Percentiles rank a stretch among this genome's conserved stretches.
phyloP scores from a whole-genome alignment of 2,329 filamentous ascomycete species.

The Clarireedia paspali region DNA sequence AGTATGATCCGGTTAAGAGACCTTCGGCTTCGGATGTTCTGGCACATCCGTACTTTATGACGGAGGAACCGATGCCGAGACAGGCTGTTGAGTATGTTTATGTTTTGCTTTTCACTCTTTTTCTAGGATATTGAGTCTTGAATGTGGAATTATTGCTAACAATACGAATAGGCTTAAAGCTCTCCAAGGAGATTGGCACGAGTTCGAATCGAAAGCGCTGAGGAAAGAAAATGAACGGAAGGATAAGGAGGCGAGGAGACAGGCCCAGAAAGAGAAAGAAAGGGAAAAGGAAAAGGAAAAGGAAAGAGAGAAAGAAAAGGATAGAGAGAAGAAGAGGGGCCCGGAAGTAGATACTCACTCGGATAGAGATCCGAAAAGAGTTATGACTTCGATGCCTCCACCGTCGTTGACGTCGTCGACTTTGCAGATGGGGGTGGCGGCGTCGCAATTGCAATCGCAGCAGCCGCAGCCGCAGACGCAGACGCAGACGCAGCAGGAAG shows the following conservation, averaged over 20 bases:
- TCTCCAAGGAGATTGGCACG: constrained; percentile 93
- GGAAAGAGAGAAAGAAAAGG: constrained; percentile 24
- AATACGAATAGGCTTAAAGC: constrained; percentile 49
- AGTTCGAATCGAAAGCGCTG: constrained; percentile 93
- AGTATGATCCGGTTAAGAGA: constrained; percentile 76
- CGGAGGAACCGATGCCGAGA: constrained; percentile 67
- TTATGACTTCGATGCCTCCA: constrained; percentile 15
- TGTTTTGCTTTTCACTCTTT: neutral
- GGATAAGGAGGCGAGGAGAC: constrained; percentile 35
- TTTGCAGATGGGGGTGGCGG: neutral
- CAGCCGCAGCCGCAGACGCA: too few species aligned
- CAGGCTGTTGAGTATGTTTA: constrained; percentile 72
- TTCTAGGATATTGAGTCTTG: too few species aligned
- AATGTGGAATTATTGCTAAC: constrained; percentile 19
- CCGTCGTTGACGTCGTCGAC: constrained; percentile 1
- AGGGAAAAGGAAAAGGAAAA: constrained; percentile 21
- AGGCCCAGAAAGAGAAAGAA: constrained; percentile 25
- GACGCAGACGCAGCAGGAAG: too few species aligned
- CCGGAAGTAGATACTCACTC: constrained; percentile 15
- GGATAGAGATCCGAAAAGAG: constrained; percentile 24
- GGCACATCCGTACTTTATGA: constrained; percentile 79
- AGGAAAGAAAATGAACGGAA: constrained; percentile 77
- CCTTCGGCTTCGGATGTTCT: constrained; percentile 80
- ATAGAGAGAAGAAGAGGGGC: constrained; percentile 23
- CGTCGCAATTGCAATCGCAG: too few species aligned